A percentile compares a stretch with the other conserved stretches of the same genome.
These are phyloP conservation scores for Flagelloscypha sp. DNA, from an alignment of 768 basidiomycete genomes.

Conservation along the genomic window DNA sequence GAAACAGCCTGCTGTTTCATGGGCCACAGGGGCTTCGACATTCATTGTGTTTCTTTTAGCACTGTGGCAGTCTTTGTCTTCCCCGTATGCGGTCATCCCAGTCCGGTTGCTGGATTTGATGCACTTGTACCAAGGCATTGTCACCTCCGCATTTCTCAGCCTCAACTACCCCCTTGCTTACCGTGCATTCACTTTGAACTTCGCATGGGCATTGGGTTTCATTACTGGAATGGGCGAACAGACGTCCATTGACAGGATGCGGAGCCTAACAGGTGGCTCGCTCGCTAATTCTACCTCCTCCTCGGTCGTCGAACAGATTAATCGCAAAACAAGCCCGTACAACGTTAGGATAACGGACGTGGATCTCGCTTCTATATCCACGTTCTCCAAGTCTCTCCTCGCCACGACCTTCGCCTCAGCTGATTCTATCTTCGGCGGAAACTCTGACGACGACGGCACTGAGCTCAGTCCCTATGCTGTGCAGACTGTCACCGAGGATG, in stretches of 20 bases:
- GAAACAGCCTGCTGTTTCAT: conserved; percentile 66
- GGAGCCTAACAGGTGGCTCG: conserved; percentile 72
- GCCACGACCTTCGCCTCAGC: conserved; percentile 7
- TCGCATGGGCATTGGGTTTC: conserved; percentile 82
- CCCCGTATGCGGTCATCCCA: conserved; percentile 52
- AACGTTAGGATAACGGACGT: conserved; percentile 33
- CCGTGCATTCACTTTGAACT: conserved; percentile 75
- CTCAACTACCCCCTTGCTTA: conserved; percentile 87
- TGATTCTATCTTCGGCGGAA: conserved; percentile 1
- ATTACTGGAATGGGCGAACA: conserved; percentile 63
- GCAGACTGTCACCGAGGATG: conserved; percentile 54
- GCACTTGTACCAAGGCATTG: conserved; percentile 79
- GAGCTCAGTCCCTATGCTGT: conserved; percentile 33
- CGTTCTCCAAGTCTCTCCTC: conserved; percentile 5
- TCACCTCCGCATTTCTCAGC: conserved; percentile 66
- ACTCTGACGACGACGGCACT: conserved; percentile 8
- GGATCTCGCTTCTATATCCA: conserved; percentile 3
- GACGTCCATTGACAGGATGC: conserved; percentile 71
- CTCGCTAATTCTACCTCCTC: conserved; percentile 51
- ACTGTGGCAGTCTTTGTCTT: conserved; percentile 50
- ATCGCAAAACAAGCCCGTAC: conserved; percentile 76
- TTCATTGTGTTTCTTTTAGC: conserved; percentile 59
- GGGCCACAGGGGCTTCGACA: conserved; percentile 62
- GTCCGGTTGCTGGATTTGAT: conserved; percentile 77
- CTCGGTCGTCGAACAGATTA: conserved; percentile 66